Base-by-base conservation (phyloP, 495 filamentous ascomycete species). In the Cudoniella acicularis region DNA sequence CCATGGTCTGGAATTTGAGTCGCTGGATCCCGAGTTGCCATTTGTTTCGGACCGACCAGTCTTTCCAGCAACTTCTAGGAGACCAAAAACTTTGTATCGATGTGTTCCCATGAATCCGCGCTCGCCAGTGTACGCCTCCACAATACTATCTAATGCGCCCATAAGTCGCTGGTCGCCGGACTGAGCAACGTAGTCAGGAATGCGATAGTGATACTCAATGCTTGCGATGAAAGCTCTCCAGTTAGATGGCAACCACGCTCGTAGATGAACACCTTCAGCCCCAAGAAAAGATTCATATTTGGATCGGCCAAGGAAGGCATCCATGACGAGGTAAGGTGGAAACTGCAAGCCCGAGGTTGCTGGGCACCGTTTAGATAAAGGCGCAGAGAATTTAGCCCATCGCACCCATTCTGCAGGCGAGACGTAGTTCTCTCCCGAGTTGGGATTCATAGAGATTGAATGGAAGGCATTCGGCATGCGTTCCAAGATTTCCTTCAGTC, bases 41-140 rank as follows among this genome's bases (percentile, higher is more conserved):
- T 73, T 73, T 17, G 70, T 73, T 58, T 73, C 70, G 11, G 65
- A 63, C 20, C 70, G 30, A 10, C 70, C 69, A 13, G 70, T 73
- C 52, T 73, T 73, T 41, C 65, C 69, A 25, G 70, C 70, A 21
- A 73, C 69, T 60, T 73, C 70, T 1, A 73, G 61, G 46, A 73
- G 69, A n/a, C 69, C 70, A 56, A 70, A 73, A 10, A 73, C 70
- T 57, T 73, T 73, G 53, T 73, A 73, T 57, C 69, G 56, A 58
- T 73, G 70, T 10, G 69, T 71, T 21, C 70, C 70, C 69, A 73
- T 71, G 49, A 73, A 73, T 2, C 70, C 70, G 21, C 70, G 42
- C 57, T 73, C 70, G 17, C 70, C 69, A 21, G 66, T 46, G 27
- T 70, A 72, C 10, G 68, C 62, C 59, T 72, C 69, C 13, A 72